Evolutionary conservation across 345 rosid species (phyloP).

Genomic region (Linum lewisii): DNA sequence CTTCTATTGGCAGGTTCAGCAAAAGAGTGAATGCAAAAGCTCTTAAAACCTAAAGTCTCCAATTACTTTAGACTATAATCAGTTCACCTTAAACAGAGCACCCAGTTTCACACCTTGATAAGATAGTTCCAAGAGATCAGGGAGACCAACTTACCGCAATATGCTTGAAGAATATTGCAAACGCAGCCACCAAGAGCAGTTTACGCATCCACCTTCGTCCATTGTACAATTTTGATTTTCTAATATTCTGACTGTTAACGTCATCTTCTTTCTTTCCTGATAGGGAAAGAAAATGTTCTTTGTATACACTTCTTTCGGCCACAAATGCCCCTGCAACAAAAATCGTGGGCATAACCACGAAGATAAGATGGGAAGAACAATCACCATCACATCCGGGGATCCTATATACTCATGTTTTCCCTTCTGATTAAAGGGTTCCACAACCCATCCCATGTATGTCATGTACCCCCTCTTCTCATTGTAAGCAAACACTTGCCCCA

Average conservation of each 20-base stretch:
- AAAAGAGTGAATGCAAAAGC: not conserved
- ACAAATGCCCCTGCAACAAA: slow-evolving; percentile 44
- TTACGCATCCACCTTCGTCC: slow-evolving; percentile 42
- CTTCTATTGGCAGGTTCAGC: not conserved
- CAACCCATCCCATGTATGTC: slow-evolving; percentile 84
- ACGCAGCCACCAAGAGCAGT: slow-evolving; percentile 42
- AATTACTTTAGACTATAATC: not conserved
- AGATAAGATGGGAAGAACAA: slow-evolving; percentile 67
- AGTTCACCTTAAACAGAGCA: not conserved
- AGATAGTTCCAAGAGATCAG: not conserved
- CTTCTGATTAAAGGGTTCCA: slow-evolving; percentile 22
- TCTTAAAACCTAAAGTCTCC: not conserved
- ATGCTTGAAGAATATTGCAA: slow-evolving; percentile 71
- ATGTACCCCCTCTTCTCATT: slow-evolving; percentile 48
- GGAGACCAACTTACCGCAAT: slow-evolving; percentile 37
- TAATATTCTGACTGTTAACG: slow-evolving; percentile 27
- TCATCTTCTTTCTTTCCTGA: slow-evolving; percentile 68
- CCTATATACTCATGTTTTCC: slow-evolving; percentile 48
- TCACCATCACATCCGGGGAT: slow-evolving; percentile 71
- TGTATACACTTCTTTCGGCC: slow-evolving; percentile 56
- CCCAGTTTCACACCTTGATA: not conserved
- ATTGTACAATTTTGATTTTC: slow-evolving; percentile 21
- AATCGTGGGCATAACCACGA: slow-evolving; percentile 55
- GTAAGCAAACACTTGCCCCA: slow-evolving; percentile 57
- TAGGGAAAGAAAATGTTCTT: slow-evolving; percentile 37